Percentiles rank a stretch among this genome's conserved stretches.
Evolutionary conservation across 345 rosid genomes (phyloP).

Genomic region (Pseudoturritis turrita): DNA sequence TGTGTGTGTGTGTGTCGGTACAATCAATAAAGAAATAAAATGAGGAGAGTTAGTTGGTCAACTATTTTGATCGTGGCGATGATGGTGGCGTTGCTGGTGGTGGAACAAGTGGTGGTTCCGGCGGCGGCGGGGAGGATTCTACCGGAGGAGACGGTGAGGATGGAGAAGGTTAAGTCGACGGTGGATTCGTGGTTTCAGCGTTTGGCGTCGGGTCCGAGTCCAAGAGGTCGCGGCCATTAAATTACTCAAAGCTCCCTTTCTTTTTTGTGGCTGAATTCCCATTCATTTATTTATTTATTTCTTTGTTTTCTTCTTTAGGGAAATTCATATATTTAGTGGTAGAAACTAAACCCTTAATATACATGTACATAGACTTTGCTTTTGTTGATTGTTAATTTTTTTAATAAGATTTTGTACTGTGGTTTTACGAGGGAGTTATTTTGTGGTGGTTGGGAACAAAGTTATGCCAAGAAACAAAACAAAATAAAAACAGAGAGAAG

Average conservation of each 20-base stretch:
- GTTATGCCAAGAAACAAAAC: not conserved
- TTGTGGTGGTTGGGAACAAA: slow-evolving; percentile 6
- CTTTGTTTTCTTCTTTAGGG: not conserved
- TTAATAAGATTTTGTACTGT: not conserved
- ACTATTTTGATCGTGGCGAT: slow-evolving; percentile 21
- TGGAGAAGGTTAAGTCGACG: slow-evolving; percentile 20
- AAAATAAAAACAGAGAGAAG: not conserved
- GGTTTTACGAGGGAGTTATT: not conserved
- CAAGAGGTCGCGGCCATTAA: slow-evolving; percentile 31
- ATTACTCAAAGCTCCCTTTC: not conserved
- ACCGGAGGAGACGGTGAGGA: slow-evolving; percentile 15
- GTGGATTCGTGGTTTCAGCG: slow-evolving; percentile 33
- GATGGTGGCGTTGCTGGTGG: slow-evolving; percentile 5
- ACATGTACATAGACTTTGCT: slow-evolving; percentile 6
- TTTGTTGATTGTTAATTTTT: slow-evolving; percentile 1
- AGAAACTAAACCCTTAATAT: not conserved
- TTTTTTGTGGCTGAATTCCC: not conserved
- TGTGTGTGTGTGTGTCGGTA: not conserved
- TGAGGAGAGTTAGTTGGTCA: slow-evolving; percentile 26
- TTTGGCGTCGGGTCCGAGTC: slow-evolving; percentile 29
- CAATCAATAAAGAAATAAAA: not conserved
- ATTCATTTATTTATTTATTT: slow-evolving; percentile 25
- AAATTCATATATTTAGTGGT: not conserved
- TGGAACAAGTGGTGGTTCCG: slow-evolving; percentile 19
- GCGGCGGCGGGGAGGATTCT: slow-evolving; percentile 29